Evolutionary conservation across 148 eudicot genomes (phyloP), one percentile per base, ranked within the genome.

Genomic region (Rhododendron griersonianum): DNA sequence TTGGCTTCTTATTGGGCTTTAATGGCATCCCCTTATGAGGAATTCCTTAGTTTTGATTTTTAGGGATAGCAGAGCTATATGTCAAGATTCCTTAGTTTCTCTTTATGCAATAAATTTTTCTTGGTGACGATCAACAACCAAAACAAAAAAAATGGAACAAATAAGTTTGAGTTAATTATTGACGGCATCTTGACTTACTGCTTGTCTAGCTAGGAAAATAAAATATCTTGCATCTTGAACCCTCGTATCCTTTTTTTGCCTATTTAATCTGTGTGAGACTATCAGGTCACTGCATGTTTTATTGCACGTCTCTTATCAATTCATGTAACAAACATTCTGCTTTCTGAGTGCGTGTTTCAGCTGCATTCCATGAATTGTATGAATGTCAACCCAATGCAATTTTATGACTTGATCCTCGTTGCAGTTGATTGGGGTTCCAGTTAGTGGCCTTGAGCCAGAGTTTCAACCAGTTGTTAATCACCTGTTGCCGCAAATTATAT

Each of bases 391-490:
- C 37, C 69, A 63, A 45, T 73, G 47, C 74, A 77, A 73, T 78
- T 78, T 75, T 80, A 79, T 3, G 59, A 75, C 30, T 37, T 59
- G 59, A 67, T 63, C 23, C 47, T 86, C 37, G 84, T 74, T 91
- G 87, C 96, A 95, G 98, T 89, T 95, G 92, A 91, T 93, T 65
- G 98, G 98, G 82, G 89, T 93, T 85, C 81, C 96, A 18, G 93
- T 95, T 87, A 83, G 91, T 85, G 92, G 92, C 84, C 95, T 95
- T 87, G 98, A 93, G 87, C 95, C 94, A 3, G 96, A 95, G 89
- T 95, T 95, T 90, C 98, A 93, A 86, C 92, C 95, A 59, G 93
- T 93, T 85, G 90, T 91, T 67, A 89, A 91, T 87, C 85, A 95
- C 89, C 90, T 95, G 88, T 81, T 95, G 85, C 96, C 96, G 3